Evolutionary conservation across 495 filamentous ascomycete genomes (phyloP), one percentile per base, ranked within the genome.

Genomic region (Aspergillus saccharolyticus): DNA sequence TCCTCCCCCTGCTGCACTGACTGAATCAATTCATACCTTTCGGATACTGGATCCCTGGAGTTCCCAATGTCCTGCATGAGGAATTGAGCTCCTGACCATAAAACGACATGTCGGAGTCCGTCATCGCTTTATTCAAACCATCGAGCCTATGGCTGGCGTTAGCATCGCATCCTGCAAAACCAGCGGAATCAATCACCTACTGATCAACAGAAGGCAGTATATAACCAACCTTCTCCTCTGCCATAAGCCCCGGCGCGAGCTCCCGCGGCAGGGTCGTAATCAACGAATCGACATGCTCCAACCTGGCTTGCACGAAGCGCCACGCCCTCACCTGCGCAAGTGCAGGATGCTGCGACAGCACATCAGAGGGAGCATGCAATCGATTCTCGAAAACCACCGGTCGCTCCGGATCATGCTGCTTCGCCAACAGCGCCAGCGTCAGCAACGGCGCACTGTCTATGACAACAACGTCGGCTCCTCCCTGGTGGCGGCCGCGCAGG

Each of bases 41-140:
- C 5, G 86, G 86, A 65, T 78, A 88, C 15, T 71, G 69, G 15
- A 90, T 70, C 39, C 76, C 70, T 1, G 80, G 77, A 76, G 77
- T 82, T 50, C 20, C 50, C 44, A 18, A 22, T 17, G 58, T 67
- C 30, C 59, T 74, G 67, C 84, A 87, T 56, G 81, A 70, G 9
- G 71, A 66, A 48, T 85, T 85, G 60, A 89, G 83, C 24, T 80
- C 71, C 55, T 85, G 78, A 42, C 85, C 76, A 55, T 90, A 90
- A 66, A 87, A 89, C 7, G 77, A 74, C 7, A 72, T 73, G 59
- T 88, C 83, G 82, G 83, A 88, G 4, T 78, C 74, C 54, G 74
- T 77, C 49, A 90, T 67, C 16, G 69, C 54, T 66, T 90, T 90
- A 68, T 89, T 89, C 53, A 89, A 68, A 15, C 87, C 87, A 65